These are phyloP conservation scores for Fennellomyces sp. DNA, from an alignment of 371 early-diverging fungal species.

Conservation along the genomic window DNA sequence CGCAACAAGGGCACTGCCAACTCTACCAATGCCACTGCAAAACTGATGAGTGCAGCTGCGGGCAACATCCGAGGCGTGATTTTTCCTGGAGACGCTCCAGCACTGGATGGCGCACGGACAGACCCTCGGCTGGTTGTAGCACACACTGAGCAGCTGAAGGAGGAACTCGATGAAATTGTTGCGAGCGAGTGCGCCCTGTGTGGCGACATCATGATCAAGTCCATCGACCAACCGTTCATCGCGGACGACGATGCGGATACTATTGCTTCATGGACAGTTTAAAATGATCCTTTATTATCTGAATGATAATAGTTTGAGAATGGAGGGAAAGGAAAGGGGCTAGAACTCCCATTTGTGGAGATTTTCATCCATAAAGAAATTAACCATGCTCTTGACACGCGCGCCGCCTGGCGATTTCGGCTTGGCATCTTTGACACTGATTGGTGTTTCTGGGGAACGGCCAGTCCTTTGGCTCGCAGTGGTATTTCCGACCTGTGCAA, in stretches of 20 bases:
- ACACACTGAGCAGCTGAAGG: conserved; percentile 50
- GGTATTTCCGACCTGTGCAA: conserved; percentile 18
- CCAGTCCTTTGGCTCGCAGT: neutral
- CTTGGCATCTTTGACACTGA: conserved; percentile 38
- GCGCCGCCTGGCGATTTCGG: conserved; percentile 38
- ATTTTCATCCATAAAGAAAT: conserved; percentile 50
- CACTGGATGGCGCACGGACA: conserved; percentile 22
- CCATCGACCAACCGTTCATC: conserved; percentile 78
- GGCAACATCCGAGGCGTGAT: conserved; percentile 35
- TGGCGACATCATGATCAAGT: conserved; percentile 87
- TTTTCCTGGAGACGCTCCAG: conserved; percentile 27
- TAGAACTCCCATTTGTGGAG: conserved; percentile 48
- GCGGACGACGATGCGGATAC: conserved; percentile 54
- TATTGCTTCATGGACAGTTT: conserved; percentile 59
- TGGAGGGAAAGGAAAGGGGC: neutral
- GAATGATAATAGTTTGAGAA: neutral
- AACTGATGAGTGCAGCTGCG: conserved; percentile 38
- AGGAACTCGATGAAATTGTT: conserved; percentile 82
- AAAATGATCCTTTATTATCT: conserved; percentile 14
- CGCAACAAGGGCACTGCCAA: conserved; percentile 1
- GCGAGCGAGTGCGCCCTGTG: conserved; percentile 88
- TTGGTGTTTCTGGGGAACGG: conserved; percentile 24
- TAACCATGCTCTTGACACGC: conserved; percentile 46
- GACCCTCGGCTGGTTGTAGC: conserved; percentile 42
- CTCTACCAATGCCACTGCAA: conserved; percentile 24